A percentile compares a stretch with the other conserved stretches of the same genome.
Evolutionary conservation across 225 moss, liverwort and hornwort genomes (phyloP).

Genomic region (Straminergon stramineum): DNA sequence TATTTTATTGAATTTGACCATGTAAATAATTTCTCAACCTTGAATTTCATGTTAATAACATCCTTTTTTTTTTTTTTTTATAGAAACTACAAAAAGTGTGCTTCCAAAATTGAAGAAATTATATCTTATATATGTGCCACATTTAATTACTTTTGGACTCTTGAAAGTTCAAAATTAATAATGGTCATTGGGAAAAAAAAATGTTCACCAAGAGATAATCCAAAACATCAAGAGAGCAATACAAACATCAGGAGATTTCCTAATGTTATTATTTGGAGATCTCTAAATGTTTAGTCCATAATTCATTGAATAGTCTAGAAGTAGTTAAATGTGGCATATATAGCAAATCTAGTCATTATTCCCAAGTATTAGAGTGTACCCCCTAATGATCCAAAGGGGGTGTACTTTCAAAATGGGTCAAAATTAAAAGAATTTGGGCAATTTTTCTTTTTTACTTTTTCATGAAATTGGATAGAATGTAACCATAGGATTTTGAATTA

Average conservation of each 20-base stretch:
- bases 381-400: not conserved
- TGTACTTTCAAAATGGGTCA: not conserved
- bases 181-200: no score
- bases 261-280: no score
- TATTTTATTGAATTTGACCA: not conserved
- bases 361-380: accelerated
- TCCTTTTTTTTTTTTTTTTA: not conserved
- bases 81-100: not conserved
- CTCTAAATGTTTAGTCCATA: no score
- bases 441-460: not conserved
- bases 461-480: not conserved
- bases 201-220: no score
- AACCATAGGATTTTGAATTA: not conserved
- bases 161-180: no score
- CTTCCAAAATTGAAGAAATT: not conserved
- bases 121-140: no score
- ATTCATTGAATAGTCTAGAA: no score
- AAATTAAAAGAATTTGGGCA: not conserved
- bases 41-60: not conserved
- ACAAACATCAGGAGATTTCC: no score
- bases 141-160: no score
- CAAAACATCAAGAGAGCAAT: no score
- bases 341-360: accelerated
- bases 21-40: not conserved
- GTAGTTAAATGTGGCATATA: no score